Evolutionary conservation across 495 filamentous ascomycete species (phyloP).

Genomic region (Cercophora sp.): DNA sequence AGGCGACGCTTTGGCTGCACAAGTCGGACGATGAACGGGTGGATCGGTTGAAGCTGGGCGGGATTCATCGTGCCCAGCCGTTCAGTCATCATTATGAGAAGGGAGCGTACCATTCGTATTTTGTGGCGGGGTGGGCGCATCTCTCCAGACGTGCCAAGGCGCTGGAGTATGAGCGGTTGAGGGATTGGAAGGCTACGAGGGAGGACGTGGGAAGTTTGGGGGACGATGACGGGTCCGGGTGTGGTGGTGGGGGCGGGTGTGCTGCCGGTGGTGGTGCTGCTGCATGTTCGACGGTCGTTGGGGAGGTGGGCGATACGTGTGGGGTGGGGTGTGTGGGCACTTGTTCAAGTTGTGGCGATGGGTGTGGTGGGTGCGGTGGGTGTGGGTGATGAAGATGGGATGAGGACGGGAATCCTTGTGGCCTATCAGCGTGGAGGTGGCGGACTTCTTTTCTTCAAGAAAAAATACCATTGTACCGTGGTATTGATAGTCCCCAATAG

Average conservation of each 20-base stretch:
- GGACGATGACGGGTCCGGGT: background rate
- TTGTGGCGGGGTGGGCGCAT: constrained; percentile 31
- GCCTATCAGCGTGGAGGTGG: too few species aligned
- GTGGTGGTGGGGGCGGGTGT: background rate
- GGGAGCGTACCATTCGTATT: constrained; percentile 29
- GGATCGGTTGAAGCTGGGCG: constrained; percentile 35
- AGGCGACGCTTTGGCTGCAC: constrained; percentile 25
- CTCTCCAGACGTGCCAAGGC: constrained; percentile 16
- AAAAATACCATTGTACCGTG: too few species aligned
- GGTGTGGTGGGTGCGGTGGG: background rate
- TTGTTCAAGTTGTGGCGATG: background rate
- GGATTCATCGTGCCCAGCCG: constrained; percentile 43
- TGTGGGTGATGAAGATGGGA: too few species aligned
- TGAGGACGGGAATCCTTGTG: too few species aligned
- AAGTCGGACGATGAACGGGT: constrained; percentile 6
- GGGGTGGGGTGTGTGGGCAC: background rate
- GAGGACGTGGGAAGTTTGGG: background rate
- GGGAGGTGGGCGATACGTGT: background rate
- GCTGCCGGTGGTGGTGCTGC: background rate
- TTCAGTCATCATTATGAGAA: constrained; percentile 35
- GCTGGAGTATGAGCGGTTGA: constrained; percentile 22
- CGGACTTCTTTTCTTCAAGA: too few species aligned
- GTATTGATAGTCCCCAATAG: too few species aligned
- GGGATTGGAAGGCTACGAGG: constrained; percentile 5
- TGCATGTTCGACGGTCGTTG: background rate